Evolutionary conservation across 306 rosid species (phyloP), one percentile per base, ranked within the genome.

Genomic region (Cyclanthera cordifolia): DNA sequence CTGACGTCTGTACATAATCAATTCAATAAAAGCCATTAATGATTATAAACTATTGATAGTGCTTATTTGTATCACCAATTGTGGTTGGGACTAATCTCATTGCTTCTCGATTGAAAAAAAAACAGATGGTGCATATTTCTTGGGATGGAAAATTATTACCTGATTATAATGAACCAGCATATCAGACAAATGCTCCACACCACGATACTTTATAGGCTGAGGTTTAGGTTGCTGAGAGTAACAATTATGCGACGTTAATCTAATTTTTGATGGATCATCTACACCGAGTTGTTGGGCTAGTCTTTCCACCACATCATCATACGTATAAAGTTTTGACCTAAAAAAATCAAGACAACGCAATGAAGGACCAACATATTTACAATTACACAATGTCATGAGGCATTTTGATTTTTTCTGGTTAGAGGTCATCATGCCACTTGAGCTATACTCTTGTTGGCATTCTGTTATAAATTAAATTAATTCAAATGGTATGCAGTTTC

Each of bases 171-270:
- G 95, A 67, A 88, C 88, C 70, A 88, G 82, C 95, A 90, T 90
- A 79, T 90, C 95, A 69, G 90, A 86, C 75, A 90, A 84, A 79
- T 74, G 88, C 0, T 90, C 97, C 70, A 83, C 86, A 61, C 95
- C 97, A 13, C 95, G 84, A 66, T 86, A 90, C 76, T 90, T 86
- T 15, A 90, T 86, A 54, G 97, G 89, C 73, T 90, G 97, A 17
- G 95, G 97, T 73, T 86, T 90, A 30, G 97, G 97, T 78, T 88
- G 95, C 61, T 90, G 97, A 67, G 97, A 90, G 80, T 90, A 90
- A 75, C 93, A 90, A 78, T 88, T 88, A 74, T 90, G 97, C 2
- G 97, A 85, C 13, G 95, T 90, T 12, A 90, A 90, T 79, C 97
- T 88, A 45, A 90, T 71, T 80, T 86, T 88, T 73, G 93, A 83